Conservation (phyloP, 106 monocot genomes). For the Dendrobium officinale region DNA sequence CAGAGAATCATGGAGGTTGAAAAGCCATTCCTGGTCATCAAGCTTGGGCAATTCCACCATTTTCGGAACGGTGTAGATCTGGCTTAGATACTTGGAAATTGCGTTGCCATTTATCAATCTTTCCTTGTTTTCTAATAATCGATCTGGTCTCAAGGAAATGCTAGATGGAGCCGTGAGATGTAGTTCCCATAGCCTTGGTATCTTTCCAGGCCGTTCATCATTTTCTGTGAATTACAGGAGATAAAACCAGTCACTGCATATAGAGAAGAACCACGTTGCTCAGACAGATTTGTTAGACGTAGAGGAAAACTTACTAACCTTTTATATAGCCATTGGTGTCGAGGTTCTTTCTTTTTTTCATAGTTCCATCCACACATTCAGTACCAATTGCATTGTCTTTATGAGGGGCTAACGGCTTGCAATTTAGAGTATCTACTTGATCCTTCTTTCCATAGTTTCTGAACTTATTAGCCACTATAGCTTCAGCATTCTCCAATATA, state of each 20-base stretch:
- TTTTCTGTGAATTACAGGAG: conserved; percentile 46
- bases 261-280: background rate
- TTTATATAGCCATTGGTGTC: conserved; percentile 47
- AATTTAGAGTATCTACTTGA: conserved; percentile 21
- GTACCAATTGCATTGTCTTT: conserved; percentile 5
- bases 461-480: conserved; percentile 13
- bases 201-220: conserved; percentile 41
- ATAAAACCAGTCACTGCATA: conserved; percentile 6
- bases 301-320: conserved; percentile 35
- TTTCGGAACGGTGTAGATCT: conserved; percentile 45
- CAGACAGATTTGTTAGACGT: background rate
- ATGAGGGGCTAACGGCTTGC: conserved; percentile 22
- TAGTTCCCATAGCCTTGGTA: conserved; percentile 14
- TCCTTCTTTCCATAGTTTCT: conserved; percentile 21
- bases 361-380: conserved; percentile 11
- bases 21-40: conserved; percentile 65
- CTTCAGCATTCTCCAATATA: conserved; percentile 17
- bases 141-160: conserved; percentile 8
- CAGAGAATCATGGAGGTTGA: conserved; percentile 10
- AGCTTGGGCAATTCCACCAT: conserved; percentile 42
- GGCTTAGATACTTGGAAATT: conserved; percentile 31
- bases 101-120: conserved; percentile 30
- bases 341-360: conserved; percentile 44
- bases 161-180: background rate
- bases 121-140: conserved; percentile 18